phyloP scores from a whole-genome alignment of 345 rosid species.

The Boechera retrofracta region DNA sequence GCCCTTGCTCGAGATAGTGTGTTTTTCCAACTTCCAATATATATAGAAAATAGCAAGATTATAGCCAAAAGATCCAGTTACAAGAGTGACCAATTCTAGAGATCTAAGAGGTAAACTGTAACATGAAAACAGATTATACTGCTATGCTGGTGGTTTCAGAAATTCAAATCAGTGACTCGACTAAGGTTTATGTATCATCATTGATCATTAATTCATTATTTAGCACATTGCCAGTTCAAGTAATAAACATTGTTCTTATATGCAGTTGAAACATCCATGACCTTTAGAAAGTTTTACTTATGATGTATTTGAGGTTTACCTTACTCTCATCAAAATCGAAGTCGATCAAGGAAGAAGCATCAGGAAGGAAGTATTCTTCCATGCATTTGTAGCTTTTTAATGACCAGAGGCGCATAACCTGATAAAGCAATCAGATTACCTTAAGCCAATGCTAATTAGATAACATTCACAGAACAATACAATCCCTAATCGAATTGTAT shows the following conservation, averaged over 20 bases:
- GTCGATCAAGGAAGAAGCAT: slow-evolving; percentile 64
- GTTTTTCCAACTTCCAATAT: no score
- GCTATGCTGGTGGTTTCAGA: not conserved
- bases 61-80: not conserved
- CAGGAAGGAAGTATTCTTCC: slow-evolving; percentile 73
- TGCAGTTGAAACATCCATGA: slow-evolving; percentile 13
- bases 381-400: slow-evolving; percentile 63
- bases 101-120: not conserved
- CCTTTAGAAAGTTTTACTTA: not conserved
- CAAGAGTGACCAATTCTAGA: not conserved
- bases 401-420: slow-evolving; percentile 97
- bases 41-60: not conserved
- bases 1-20: not conserved
- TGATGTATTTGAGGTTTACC: slow-evolving; percentile 51
- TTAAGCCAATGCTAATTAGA: not conserved
- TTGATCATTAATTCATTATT: not conserved
- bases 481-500: not conserved
- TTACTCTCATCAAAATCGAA: slow-evolving; percentile 97
- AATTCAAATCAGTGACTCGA: not conserved
- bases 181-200: not conserved
- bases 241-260: slow-evolving; percentile 1
- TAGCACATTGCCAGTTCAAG: not conserved
- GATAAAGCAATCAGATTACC: slow-evolving; percentile 34
- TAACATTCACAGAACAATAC: not conserved
- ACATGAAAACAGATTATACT: slow-evolving; percentile 10